Conservation (phyloP, 1,139 yeast species). For the Debaryomyces sp. region DNA sequence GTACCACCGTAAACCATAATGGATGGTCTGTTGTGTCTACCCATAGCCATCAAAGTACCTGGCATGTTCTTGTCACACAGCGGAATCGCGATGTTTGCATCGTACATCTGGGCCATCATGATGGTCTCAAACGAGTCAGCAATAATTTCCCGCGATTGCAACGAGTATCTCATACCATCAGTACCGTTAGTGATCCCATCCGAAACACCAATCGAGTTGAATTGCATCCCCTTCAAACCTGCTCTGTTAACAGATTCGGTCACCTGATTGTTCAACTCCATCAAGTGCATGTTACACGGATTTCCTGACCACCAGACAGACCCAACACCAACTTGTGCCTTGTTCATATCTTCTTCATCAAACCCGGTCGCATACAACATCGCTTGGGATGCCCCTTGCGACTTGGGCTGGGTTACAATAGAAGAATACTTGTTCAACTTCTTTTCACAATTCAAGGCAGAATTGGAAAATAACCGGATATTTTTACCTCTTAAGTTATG, state of each 20-base stretch:
- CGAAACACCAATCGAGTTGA: slow-evolving; percentile 92
- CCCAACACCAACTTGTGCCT: slow-evolving; percentile 94
- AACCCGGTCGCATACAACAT: slow-evolving; percentile 98
- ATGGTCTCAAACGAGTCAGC: slow-evolving; percentile 95
- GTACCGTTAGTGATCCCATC: slow-evolving; percentile 98
- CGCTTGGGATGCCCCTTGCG: slow-evolving; percentile 99
- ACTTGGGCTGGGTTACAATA: slow-evolving; percentile 83
- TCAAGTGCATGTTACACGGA: slow-evolving; percentile 94
- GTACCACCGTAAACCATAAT: slow-evolving; percentile 98
- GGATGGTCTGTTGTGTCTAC: slow-evolving; percentile 93
- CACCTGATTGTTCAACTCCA: slow-evolving; percentile 80
- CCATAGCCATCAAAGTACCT: slow-evolving; percentile 97
- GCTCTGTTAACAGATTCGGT: slow-evolving; percentile 79
- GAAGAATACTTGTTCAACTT: slow-evolving; percentile 83
- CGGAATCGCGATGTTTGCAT: slow-evolving; percentile 90
- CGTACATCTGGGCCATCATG: slow-evolving; percentile 93
- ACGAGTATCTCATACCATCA: slow-evolving; percentile 91
- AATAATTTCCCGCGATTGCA: slow-evolving; percentile 92
- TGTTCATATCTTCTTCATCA: slow-evolving; percentile 71
- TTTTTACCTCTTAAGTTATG: neutral
- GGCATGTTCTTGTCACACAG: slow-evolving; percentile 99
- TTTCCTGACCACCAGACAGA: slow-evolving; percentile 99
- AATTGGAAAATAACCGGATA: slow-evolving; percentile 12
- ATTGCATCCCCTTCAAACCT: slow-evolving; percentile 94
- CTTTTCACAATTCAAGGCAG: slow-evolving; percentile 22